Evolutionary conservation across 305 asterid species (phyloP), one percentile per base, ranked within the genome.

Genomic region (Plantago rigida): DNA sequence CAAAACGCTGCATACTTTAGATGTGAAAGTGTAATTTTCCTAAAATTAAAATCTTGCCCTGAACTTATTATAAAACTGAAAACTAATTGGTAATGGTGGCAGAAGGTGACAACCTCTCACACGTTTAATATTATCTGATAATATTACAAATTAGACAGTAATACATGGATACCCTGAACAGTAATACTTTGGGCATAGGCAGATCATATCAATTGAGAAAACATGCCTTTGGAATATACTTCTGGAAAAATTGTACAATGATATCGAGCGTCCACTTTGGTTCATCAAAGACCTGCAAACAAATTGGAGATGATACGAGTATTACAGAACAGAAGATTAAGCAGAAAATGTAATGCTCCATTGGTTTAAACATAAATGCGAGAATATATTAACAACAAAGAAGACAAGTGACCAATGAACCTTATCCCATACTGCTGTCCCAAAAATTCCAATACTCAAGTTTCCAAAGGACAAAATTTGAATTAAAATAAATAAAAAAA

Each of bases 201-300:
- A 28, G 12, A 29, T 47, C 56, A 52, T 51, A 51, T 52, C 29
- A 62, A 66, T 49, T 14, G 56, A 70, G 71, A 61, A 49, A 72
- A 45, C 68, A 48, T 76, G 84, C 98, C 88, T 81, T 82, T 1
- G 89, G 77, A 31, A 81, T 82, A 73, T 86, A 91, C 83, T 87
- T 91, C 70, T 71, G 92, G 77, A 91, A 83, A 77, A 82, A 86
- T 66, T 81, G 85, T 62, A 80, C 72, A 60, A 84, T 71, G 48
- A 86, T 72, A 63, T 82, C 75, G 60, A 87, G 91, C 79, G 79
- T 85, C 85, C 76, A 69, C 51, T 73, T 76, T 11, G 84, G 86
- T 55, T 75, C 84, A 78, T 87, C 95, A 71, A 91, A 77, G 63
- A 70, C 78, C 98, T 87, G 77, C 51, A 49, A 69, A 63, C 60